phyloP scores from a whole-genome alignment of 176 grass and related monocot species.

The Zea luxurians region DNA sequence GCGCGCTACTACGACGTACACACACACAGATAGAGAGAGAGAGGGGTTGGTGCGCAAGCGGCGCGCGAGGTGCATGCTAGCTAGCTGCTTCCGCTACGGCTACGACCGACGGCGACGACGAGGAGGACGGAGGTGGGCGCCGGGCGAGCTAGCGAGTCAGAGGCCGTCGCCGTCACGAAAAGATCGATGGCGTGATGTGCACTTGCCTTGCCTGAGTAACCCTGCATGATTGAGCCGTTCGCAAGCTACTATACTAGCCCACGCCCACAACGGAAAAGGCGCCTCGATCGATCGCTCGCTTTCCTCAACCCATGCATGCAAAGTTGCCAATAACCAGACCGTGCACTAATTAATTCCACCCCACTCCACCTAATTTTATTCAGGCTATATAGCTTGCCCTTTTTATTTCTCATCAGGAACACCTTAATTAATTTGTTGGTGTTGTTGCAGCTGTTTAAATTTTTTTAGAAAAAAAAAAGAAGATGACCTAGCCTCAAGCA shows the following conservation, averaged over 20 bases:
- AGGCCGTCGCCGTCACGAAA: conserved; percentile 41
- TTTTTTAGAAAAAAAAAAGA: no score
- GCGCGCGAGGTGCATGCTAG: no score
- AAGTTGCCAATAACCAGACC: conserved; percentile 31
- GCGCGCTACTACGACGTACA: no score
- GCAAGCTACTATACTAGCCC: not conserved
- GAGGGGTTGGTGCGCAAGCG: no score
- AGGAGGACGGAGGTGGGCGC: no score
- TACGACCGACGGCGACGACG: no score
- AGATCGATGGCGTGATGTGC: conserved; percentile 52
- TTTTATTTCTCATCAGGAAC: conserved; percentile 17
- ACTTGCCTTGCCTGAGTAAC: conserved; percentile 54
- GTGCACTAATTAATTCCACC: conserved; percentile 48
- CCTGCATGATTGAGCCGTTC: conserved; percentile 54
- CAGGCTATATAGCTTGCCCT: not conserved
- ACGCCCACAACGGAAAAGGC: conserved; percentile 26
- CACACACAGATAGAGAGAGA: no score
- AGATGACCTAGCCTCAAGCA: no score
- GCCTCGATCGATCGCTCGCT: not conserved
- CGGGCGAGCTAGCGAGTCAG: not conserved
- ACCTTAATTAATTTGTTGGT: no score
- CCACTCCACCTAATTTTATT: conserved; percentile 34
- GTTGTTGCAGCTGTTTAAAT: no score
- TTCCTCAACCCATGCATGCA: conserved; percentile 56
- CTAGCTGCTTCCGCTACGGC: no score